Base-by-base conservation (phyloP, 768 basidiomycete species). In the Termitomyces sp. region DNA sequence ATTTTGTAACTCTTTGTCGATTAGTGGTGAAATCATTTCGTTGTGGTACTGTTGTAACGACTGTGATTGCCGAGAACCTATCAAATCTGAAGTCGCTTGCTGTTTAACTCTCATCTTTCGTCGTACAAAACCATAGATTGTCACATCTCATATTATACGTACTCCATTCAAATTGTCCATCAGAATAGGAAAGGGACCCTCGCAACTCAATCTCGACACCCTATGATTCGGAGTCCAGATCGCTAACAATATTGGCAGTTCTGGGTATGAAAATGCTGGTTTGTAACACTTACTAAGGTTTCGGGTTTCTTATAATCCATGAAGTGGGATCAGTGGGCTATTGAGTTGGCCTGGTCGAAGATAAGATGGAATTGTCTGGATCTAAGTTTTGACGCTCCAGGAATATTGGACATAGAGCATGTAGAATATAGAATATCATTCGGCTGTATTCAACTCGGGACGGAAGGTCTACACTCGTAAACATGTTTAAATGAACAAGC, bases 71-170 rank as follows among this genome's bases (percentile, higher is more conserved):
- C 9, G 9, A 32, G 30, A 30, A 8, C 9, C 30, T 64, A n/a
- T 62, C 63, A 32, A 49, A 51, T 11, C 53, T 64, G 22, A 53
- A 46, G 37, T 53, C 45, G 10, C 62, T 65, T 19, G 44, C 60
- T 1, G 42, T 67, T 40, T n/a, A 65, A 65, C 45, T 53, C 58
- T 22, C 65, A 64, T 42, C 56, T 65, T 38, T 60, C 61, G 11
- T 54, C 58, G 1, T 64, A 59, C 45, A 55, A n/a, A 64, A n/a
- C 61, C 62, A 3, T 65, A 64, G 2, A 34, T 58, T 2, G 58
- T 50, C 38, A 54, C 51, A 19, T 57, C 42, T 15, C 45, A 55
- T 32, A 45, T 45, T 3, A 53, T 26, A 15, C n/a, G 51, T 19
- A 53, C 45, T 12, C 38, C 45, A 15, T 43, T 54, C 38, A 50